A percentile compares a stretch with the other conserved stretches of the same genome.
These are phyloP conservation scores for Cercospora brassicicola DNA, from an alignment of 2,329 filamentous ascomycete genomes.

Conservation along the genomic window DNA sequence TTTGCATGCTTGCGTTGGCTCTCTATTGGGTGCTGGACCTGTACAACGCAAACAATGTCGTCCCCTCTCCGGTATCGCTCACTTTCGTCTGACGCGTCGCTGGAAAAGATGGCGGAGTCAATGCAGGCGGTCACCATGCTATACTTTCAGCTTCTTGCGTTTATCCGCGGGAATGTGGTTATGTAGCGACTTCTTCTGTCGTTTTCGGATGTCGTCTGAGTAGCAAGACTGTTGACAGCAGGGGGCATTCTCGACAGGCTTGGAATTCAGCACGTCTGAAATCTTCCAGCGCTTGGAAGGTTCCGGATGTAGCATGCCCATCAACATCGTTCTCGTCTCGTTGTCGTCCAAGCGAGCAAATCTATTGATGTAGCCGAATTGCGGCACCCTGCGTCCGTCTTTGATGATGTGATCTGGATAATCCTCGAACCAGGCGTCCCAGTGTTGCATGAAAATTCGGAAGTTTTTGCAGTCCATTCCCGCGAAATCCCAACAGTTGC, in stretches of 20 bases:
- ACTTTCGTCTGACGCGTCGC: neutral
- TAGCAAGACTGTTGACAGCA: conserved; percentile 40
- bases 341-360: conserved; percentile 67
- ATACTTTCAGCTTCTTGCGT: conserved; percentile 11
- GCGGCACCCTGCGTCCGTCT: conserved; percentile 34
- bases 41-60: conserved; percentile 18
- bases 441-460: conserved; percentile 63
- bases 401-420: conserved; percentile 58
- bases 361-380: conserved; percentile 65
- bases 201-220: conserved; percentile 38
- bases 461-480: conserved; percentile 59
- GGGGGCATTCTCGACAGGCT: conserved; percentile 44
- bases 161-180: conserved; percentile 38
- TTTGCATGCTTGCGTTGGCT: neutral
- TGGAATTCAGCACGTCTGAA: conserved; percentile 61
- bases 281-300: conserved; percentile 70
- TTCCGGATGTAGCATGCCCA: conserved; percentile 81
- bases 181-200: conserved; percentile 45
- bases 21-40: conserved; percentile 1
- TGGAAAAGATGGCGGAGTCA: neutral
- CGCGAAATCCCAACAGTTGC: conserved; percentile 72
- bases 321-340: conserved; percentile 67
- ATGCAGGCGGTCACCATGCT: neutral
- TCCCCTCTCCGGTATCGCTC: neutral
- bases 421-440: conserved; percentile 65